Evolutionary conservation across 202 grass and related monocot genomes (phyloP).

Genomic region (Schoenoplectus tabernaemontani): DNA sequence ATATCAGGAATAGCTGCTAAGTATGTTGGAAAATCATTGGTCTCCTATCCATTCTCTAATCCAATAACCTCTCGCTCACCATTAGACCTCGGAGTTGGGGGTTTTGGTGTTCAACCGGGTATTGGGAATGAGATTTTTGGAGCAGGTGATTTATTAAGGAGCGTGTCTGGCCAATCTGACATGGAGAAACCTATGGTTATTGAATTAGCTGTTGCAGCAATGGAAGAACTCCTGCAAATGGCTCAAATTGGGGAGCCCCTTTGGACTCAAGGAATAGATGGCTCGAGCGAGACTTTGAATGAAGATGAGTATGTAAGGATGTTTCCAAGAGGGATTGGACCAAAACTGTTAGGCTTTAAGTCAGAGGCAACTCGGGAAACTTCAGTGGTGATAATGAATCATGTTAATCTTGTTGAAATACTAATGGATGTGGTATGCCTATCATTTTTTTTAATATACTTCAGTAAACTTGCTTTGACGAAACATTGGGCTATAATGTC

Average conservation of each 20-base stretch:
- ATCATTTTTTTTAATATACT: not conserved
- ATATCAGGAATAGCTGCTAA: slow-evolving; percentile 92
- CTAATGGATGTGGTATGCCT: slow-evolving; percentile 84
- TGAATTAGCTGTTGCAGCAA: slow-evolving; percentile 85
- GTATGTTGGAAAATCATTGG: slow-evolving; percentile 87
- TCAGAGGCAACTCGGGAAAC: slow-evolving; percentile 75
- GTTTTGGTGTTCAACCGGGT: slow-evolving; percentile 11
- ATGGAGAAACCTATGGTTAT: slow-evolving; percentile 65
- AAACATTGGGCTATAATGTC: not conserved
- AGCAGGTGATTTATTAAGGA: slow-evolving; percentile 40
- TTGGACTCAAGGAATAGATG: slow-evolving; percentile 37
- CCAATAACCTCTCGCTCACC: slow-evolving; percentile 36
- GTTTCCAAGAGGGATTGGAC: slow-evolving; percentile 50
- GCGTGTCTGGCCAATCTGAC: slow-evolving; percentile 30
- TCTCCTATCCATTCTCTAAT: slow-evolving; percentile 71
- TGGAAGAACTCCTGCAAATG: slow-evolving; percentile 89
- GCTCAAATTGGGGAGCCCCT: slow-evolving; percentile 68
- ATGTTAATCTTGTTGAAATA: slow-evolving; percentile 87
- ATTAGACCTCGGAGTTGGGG: slow-evolving; percentile 37
- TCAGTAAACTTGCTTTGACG: not conserved
- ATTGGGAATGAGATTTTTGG: slow-evolving; percentile 38
- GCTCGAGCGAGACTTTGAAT: slow-evolving; percentile 34
- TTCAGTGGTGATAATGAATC: slow-evolving; percentile 85
- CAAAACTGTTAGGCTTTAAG: slow-evolving; percentile 61
- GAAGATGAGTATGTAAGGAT: slow-evolving; percentile 72